Percentiles rank a stretch among this genome's conserved stretches.
These are phyloP conservation scores for Spergularia bocconei DNA, from an alignment of 148 eudicot species.

Conservation along the genomic window DNA sequence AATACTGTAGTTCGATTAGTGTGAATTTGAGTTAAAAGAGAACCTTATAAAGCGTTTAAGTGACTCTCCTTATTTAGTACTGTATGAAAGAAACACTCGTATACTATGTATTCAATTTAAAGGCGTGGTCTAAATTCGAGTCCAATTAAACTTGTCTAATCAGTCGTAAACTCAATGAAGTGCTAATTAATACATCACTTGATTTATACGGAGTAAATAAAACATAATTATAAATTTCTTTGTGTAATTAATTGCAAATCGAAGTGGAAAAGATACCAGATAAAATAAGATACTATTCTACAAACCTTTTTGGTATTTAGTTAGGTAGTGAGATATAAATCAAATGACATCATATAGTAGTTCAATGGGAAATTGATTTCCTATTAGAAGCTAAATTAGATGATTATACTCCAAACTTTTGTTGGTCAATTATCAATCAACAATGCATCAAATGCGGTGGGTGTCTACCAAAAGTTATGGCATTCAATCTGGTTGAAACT, in stretches of 20 bases:
- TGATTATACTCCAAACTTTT: conserved; percentile 11
- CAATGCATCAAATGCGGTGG: conserved; percentile 24
- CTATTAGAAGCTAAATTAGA: background rate
- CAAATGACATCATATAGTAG: conserved; percentile 13
- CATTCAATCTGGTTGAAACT: conserved; percentile 24
- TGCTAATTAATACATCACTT: too few species aligned
- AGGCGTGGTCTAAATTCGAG: too few species aligned
- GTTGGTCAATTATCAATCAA: conserved; percentile 21
- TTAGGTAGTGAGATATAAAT: conserved; percentile 24
- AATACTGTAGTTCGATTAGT: too few species aligned
- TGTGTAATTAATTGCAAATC: too few species aligned
- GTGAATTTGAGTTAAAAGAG: too few species aligned
- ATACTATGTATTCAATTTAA: too few species aligned
- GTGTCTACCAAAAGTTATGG: conserved; percentile 21
- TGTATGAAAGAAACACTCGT: too few species aligned
- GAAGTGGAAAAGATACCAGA: too few species aligned
- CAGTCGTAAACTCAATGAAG: background rate
- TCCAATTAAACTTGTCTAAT: too few species aligned
- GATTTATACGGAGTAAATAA: background rate
- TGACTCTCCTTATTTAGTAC: too few species aligned
- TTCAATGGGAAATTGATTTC: conserved; percentile 8
- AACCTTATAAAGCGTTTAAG: too few species aligned
- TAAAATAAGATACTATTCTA: background rate
- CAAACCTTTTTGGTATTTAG: background rate
- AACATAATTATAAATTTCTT: too few species aligned